A percentile compares a stretch with the other conserved stretches of the same genome.
Conservation (phyloP, 805 yeast genomes). For the Candida khao-thaluensis region DNA sequence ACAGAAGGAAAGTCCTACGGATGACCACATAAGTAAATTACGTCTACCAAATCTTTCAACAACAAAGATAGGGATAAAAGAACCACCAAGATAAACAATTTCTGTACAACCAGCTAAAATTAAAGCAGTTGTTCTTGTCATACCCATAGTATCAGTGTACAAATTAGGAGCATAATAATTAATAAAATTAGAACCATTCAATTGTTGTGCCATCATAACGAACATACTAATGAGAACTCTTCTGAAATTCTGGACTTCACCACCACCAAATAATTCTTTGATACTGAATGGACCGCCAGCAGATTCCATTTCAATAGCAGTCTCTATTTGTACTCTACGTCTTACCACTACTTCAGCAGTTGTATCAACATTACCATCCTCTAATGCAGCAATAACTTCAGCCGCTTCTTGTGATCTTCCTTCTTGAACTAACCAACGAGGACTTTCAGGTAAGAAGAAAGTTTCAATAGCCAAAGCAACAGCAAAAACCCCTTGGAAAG, state of each 20-base stretch:
- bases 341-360: slow-evolving; percentile 36
- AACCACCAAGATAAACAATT: slow-evolving; percentile 50
- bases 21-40: slow-evolving; percentile 42
- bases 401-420: slow-evolving; percentile 35
- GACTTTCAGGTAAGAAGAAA: slow-evolving; percentile 60
- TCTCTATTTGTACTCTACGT: slow-evolving; percentile 45
- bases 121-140: slow-evolving; percentile 51
- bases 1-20: slow-evolving; percentile 39
- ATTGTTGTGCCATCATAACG: slow-evolving; percentile 81
- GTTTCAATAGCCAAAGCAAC: slow-evolving; percentile 37
- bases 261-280: slow-evolving; percentile 45
- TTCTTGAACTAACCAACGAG: slow-evolving; percentile 64
- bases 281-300: slow-evolving; percentile 32
- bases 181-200: slow-evolving; percentile 87
- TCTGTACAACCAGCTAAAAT: slow-evolving; percentile 65
- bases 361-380: slow-evolving; percentile 35
- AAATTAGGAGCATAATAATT: slow-evolving; percentile 87
- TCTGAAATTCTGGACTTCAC: slow-evolving; percentile 59
- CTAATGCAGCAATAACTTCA: slow-evolving; percentile 38
- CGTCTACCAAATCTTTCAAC: slow-evolving; percentile 45
- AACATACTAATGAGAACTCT: slow-evolving; percentile 61
- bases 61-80: slow-evolving; percentile 46
- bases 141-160: slow-evolving; percentile 60
- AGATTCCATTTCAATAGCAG: slow-evolving; percentile 44
- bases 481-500: slow-evolving; percentile 63